These are phyloP conservation scores for Ophiosphaerella korrae DNA, from an alignment of 2,329 filamentous ascomycete genomes.

Conservation along the genomic window DNA sequence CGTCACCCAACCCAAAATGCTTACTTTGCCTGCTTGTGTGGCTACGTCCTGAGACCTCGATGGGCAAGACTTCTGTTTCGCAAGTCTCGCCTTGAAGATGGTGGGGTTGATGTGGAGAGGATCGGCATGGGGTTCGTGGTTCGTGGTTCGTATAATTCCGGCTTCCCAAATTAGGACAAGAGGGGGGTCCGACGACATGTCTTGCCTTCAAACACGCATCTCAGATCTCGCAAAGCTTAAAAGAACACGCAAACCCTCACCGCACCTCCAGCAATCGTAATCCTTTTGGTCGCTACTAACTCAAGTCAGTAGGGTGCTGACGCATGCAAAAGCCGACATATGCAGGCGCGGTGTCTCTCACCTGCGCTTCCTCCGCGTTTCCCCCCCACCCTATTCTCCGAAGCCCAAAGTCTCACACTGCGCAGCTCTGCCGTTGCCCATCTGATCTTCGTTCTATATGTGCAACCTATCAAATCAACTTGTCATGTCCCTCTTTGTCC, in stretches of 20 bases:
- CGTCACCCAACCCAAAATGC: too few species aligned
- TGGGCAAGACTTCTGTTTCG: too few species aligned
- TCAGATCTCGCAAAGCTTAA: neutral
- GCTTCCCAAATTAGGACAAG: too few species aligned
- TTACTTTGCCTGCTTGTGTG: too few species aligned
- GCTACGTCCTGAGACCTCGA: too few species aligned
- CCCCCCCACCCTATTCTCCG: constrained; percentile 27
- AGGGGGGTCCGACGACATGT: neutral
- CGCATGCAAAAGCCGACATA: constrained; percentile 9
- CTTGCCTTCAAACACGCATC: neutral
- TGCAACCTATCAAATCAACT: neutral
- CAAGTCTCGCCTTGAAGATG: too few species aligned
- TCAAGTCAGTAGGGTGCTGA: neutral
- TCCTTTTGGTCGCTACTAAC: neutral
- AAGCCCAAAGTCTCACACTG: constrained; percentile 10
- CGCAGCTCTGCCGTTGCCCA: neutral
- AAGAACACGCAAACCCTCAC: neutral
- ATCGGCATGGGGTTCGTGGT: too few species aligned
- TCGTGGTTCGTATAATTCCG: too few species aligned
- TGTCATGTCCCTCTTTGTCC: neutral
- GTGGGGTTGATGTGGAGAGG: too few species aligned
- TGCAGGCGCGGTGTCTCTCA: constrained; percentile 5
- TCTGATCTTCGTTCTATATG: neutral
- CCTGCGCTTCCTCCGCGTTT: constrained; percentile 15
- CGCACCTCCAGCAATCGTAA: neutral